Evolutionary conservation across 2,329 filamentous ascomycete genomes (phyloP).

Genomic region (Dactylellina drechsleri): DNA sequence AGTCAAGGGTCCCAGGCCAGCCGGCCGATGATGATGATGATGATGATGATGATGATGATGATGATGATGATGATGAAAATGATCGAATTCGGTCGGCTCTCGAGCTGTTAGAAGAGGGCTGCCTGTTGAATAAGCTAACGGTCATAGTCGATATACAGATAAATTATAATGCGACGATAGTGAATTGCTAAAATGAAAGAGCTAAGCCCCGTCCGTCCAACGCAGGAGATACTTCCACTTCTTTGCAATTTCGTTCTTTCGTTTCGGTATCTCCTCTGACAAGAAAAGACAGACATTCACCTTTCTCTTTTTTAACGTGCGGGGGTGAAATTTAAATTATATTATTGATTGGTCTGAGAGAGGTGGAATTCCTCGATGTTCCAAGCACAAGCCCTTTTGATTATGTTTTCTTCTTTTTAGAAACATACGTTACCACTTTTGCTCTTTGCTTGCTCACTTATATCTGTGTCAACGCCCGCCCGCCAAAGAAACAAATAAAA

Average conservation of each 20-base stretch:
- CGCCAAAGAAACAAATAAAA: too few species aligned
- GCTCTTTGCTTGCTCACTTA: conserved; percentile 5
- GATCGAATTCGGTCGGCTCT: conserved; percentile 30
- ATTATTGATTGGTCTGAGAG: too few species aligned
- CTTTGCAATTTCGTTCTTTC: conserved; percentile 20
- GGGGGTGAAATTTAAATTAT: too few species aligned
- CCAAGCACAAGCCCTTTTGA: too few species aligned
- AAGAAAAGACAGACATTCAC: neutral
- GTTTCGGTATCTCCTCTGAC: neutral
- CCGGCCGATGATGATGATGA: neutral
- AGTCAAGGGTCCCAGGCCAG: conserved; percentile 9
- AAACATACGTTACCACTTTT: neutral
- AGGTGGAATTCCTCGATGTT: too few species aligned
- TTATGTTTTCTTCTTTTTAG: neutral
- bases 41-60: conserved; percentile 18
- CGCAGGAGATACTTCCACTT: conserved; percentile 42
- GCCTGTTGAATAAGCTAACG: too few species aligned
- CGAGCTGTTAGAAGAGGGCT: neutral
- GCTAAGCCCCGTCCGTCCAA: conserved; percentile 52
- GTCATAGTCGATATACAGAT: conserved; percentile 9
- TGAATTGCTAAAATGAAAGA: conserved; percentile 27
- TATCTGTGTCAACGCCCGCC: conserved; percentile 28
- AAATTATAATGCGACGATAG: conserved; percentile 7
- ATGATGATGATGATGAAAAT: neutral
- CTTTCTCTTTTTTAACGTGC: neutral